Evolutionary conservation across 1,284 basidiomycete genomes (phyloP).

Genomic region (Ceratobasidium sp.): DNA sequence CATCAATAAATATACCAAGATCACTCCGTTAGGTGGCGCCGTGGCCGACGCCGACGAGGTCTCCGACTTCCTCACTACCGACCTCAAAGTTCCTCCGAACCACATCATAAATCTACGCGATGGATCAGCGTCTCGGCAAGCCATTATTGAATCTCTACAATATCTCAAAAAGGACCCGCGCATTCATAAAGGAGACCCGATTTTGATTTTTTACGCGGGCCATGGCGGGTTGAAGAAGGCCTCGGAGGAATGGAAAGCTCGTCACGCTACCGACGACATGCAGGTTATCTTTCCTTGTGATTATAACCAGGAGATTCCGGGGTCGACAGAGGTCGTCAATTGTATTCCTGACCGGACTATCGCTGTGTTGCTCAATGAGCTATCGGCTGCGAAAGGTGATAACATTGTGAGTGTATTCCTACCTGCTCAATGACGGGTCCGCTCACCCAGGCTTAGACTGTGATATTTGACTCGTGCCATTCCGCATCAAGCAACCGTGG

Average conservation of each 20-base stretch:
- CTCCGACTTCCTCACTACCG: background rate
- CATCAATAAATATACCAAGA: constrained; percentile 18
- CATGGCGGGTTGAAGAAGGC: constrained; percentile 28
- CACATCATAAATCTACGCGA: constrained; percentile 1
- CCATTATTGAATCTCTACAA: constrained; percentile 11
- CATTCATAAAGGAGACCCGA: constrained; percentile 34
- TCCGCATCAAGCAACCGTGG: constrained; percentile 28
- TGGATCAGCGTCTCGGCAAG: constrained; percentile 8
- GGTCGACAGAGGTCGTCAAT: constrained; percentile 6
- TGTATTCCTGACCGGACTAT: constrained; percentile 39
- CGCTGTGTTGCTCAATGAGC: constrained; percentile 15
- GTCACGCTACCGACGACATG: constrained; percentile 11
- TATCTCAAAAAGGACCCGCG: constrained; percentile 6
- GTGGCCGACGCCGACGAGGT: constrained; percentile 1
- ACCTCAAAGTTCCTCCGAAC: background rate
- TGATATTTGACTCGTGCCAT: constrained; percentile 39
- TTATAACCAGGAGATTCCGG: background rate
- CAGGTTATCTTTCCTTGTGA: constrained; percentile 40
- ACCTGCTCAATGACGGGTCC: background rate
- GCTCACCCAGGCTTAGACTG: constrained; percentile 1
- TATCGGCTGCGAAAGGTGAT: constrained; percentile 29
- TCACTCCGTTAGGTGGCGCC: background rate
- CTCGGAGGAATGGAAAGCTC: constrained; percentile 7
- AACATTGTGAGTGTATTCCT: constrained; percentile 20
- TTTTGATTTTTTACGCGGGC: constrained; percentile 34